Evolutionary conservation across 2,329 filamentous ascomycete genomes (phyloP).

Genomic region (Pseudogymnoascus sp.): DNA sequence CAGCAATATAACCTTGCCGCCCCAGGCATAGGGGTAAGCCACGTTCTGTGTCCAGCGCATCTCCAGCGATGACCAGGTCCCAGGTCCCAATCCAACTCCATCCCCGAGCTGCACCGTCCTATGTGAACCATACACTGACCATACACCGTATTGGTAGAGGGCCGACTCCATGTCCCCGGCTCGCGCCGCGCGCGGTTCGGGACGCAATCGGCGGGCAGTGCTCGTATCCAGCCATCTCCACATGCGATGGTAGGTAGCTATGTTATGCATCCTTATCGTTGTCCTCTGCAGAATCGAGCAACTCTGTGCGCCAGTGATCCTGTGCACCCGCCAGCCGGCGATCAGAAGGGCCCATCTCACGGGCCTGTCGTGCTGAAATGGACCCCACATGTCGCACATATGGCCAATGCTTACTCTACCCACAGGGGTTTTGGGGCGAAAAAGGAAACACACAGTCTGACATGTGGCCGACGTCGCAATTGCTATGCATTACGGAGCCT

Average conservation of each 20-base stretch:
- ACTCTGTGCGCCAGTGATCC: not conserved
- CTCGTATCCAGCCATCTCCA: not conserved
- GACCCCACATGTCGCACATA: not conserved
- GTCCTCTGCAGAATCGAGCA: not conserved
- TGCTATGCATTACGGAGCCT: constrained; percentile 5
- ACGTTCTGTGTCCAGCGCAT: not conserved
- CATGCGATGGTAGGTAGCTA: not conserved
- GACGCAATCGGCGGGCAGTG: not conserved
- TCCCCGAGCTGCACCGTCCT: not conserved
- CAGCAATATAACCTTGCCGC: not conserved
- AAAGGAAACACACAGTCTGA: not conserved
- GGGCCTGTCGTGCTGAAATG: not conserved
- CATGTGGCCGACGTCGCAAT: constrained; percentile 1
- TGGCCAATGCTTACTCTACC: not conserved
- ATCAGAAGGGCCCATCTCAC: not conserved
- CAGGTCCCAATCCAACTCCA: not conserved
- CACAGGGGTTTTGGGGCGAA: not conserved
- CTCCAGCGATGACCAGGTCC: not conserved
- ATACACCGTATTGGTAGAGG: not conserved
- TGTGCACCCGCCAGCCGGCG: not conserved
- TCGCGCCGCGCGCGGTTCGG: not conserved
- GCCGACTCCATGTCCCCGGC: constrained; percentile 1
- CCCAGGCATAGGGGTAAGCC: not conserved
- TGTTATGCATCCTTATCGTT: constrained; percentile 1
- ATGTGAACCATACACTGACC: not conserved